A percentile compares a stretch with the other conserved stretches of the same genome.
Evolutionary conservation across 2,329 filamentous ascomycete genomes (phyloP).

Genomic region (Penicillium sp.): DNA sequence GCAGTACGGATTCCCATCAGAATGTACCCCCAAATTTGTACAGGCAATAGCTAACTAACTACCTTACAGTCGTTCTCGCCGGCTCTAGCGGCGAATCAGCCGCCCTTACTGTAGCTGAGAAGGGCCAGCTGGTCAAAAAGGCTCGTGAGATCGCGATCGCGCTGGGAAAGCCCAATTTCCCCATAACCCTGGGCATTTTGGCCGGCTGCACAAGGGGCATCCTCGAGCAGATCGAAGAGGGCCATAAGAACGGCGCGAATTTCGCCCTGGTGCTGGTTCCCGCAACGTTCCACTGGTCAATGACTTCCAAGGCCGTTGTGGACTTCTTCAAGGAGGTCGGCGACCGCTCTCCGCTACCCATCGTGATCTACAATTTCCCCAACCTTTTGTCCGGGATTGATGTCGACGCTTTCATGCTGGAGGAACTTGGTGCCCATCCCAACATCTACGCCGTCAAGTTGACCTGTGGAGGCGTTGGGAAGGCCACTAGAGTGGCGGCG

Average conservation of each 20-base stretch:
- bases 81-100: slow-evolving; percentile 55
- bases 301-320: slow-evolving; percentile 62
- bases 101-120: slow-evolving; percentile 46
- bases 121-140: slow-evolving; percentile 44
- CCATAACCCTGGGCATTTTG: slow-evolving; percentile 50
- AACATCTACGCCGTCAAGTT: slow-evolving; percentile 46
- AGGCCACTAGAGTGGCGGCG: slow-evolving; percentile 47
- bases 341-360: slow-evolving; percentile 54
- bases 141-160: slow-evolving; percentile 44
- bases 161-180: slow-evolving; percentile 38
- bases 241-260: slow-evolving; percentile 69
- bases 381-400: slow-evolving; percentile 50
- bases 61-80: slow-evolving; percentile 40
- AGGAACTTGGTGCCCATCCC: slow-evolving; percentile 34
- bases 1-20: slow-evolving; percentile 39
- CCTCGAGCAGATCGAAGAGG: slow-evolving; percentile 66
- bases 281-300: slow-evolving; percentile 69
- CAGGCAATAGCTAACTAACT: not conserved
- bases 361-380: slow-evolving; percentile 56
- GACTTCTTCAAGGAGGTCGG: slow-evolving; percentile 69
- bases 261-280: slow-evolving; percentile 75
- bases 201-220: slow-evolving; percentile 47
- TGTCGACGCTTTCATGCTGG: slow-evolving; percentile 47
- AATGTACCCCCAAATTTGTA: slow-evolving; percentile 7
- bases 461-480: slow-evolving; percentile 47